Conservation (phyloP, 371 early-diverging fungal genomes). For the Coemansia sp. region DNA sequence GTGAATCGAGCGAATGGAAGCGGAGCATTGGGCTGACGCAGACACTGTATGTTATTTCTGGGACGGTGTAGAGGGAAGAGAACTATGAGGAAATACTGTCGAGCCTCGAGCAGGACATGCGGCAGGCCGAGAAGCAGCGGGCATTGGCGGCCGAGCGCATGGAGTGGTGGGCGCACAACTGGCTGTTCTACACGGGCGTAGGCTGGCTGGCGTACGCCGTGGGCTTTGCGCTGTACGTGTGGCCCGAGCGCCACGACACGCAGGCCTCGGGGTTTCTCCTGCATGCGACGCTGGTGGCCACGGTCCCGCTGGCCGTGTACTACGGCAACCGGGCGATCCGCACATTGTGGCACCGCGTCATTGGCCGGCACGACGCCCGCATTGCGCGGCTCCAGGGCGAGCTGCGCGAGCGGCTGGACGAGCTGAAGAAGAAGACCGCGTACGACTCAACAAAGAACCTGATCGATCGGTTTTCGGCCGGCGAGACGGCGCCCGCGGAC, state of each 20-base stretch:
- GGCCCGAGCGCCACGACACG: constrained; percentile 51
- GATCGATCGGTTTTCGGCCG: constrained; percentile 83
- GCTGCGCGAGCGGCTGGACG: constrained; percentile 70
- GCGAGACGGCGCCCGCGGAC: constrained; percentile 7
- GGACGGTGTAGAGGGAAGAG: constrained; percentile 50
- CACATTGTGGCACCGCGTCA: constrained; percentile 24
- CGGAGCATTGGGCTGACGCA: neutral
- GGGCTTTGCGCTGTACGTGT: constrained; percentile 59
- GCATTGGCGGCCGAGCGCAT: constrained; percentile 64
- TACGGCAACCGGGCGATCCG: constrained; percentile 28
- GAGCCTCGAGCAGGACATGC: constrained; percentile 73
- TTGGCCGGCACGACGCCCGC: constrained; percentile 52
- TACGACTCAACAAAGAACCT: constrained; percentile 87
- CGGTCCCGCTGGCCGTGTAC: constrained; percentile 27
- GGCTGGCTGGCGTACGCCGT: constrained; percentile 66
- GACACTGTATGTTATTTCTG: too few species aligned
- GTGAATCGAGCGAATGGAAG: neutral
- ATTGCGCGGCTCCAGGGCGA: constrained; percentile 70
- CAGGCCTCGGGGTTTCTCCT: constrained; percentile 53
- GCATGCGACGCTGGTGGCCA: constrained; percentile 52
- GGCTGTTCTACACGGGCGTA: constrained; percentile 70
- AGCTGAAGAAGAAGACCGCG: constrained; percentile 83
- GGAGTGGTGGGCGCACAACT: constrained; percentile 64
- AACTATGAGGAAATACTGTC: constrained; percentile 82
- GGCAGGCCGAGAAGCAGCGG: constrained; percentile 66